phyloP scores from a whole-genome alignment of 768 basidiomycete species.

The Mycena galericulata region DNA sequence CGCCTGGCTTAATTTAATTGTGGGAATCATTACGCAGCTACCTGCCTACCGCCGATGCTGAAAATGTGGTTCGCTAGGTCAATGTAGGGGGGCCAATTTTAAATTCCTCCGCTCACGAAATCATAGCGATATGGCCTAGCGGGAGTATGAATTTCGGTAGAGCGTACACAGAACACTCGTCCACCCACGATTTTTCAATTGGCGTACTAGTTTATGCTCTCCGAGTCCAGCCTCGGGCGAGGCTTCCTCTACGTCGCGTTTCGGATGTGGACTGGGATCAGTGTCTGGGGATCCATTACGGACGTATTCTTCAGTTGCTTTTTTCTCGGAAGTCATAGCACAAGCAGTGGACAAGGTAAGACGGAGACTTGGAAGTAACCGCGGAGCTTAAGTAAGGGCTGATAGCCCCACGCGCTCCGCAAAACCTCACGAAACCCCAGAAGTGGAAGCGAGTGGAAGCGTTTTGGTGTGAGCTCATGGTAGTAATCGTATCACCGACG shows the following conservation, averaged over 20 bases:
- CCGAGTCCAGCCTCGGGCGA: background rate
- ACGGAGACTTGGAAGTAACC: background rate
- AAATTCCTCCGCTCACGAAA: constrained; percentile 10
- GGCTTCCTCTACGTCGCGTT: background rate
- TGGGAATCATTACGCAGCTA: background rate
- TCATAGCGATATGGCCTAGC: constrained; percentile 32
- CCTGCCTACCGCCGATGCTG: constrained; percentile 64
- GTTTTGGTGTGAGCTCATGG: no score
- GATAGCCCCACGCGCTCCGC: no score
- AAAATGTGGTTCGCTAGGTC: background rate
- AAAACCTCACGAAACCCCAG: no score
- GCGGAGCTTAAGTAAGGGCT: background rate
- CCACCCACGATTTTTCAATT: constrained; percentile 32
- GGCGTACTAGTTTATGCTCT: constrained; percentile 27
- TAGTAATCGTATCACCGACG: no score
- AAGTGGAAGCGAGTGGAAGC: no score
- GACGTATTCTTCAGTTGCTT: background rate
- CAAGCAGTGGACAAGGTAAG: background rate
- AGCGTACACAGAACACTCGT: background rate
- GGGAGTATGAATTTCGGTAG: background rate
- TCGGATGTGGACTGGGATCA: constrained; percentile 14
- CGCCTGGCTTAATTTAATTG: background rate
- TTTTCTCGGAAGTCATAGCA: constrained; percentile 22
- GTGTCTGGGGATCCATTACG: constrained; percentile 6
- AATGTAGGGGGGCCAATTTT: background rate